Percentiles rank a stretch among this genome's conserved stretches.
phyloP scores from a whole-genome alignment of 169 alveolate genomes.

The Prorocentrum cordatum region DNA sequence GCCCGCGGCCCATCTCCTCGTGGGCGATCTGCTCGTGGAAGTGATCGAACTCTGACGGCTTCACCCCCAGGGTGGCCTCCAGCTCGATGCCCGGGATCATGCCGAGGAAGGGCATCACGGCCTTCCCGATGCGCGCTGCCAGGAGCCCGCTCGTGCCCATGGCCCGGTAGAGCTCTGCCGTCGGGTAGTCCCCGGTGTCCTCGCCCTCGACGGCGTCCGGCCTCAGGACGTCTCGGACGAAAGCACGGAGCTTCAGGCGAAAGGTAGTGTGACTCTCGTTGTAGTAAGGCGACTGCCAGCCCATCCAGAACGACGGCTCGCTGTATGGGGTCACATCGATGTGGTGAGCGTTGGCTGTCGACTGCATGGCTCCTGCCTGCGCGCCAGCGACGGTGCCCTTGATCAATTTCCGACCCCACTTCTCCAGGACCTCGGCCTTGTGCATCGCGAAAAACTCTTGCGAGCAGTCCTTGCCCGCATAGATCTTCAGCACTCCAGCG shows the following conservation, averaged over 20 bases:
- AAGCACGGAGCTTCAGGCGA: background rate
- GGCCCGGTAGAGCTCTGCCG: background rate
- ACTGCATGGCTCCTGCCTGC: too few relatives aligned
- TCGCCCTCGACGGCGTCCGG: background rate
- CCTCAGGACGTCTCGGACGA: background rate
- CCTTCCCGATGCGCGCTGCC: background rate
- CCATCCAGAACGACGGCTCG: too few relatives aligned
- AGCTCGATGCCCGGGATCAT: background rate
- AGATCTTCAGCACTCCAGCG: background rate
- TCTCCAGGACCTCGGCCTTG: background rate
- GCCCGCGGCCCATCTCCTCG: constrained; percentile 36
- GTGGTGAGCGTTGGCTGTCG: too few relatives aligned
- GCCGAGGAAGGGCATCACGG: background rate
- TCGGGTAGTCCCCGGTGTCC: background rate
- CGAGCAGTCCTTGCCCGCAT: constrained; percentile 15
- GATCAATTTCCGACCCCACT: too few relatives aligned
- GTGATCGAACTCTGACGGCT: background rate
- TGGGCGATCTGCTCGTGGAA: constrained; percentile 41
- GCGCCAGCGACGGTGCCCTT: too few relatives aligned
- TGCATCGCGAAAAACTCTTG: constrained; percentile 1
- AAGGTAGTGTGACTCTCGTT: background rate
- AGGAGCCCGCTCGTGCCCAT: background rate
- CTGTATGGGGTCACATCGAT: too few relatives aligned
- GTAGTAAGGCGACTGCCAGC: background rate
- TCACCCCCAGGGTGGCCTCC: too few relatives aligned